Conservation (phyloP, 2,329 filamentous ascomycete genomes). For the Xylariaceae sp. region DNA sequence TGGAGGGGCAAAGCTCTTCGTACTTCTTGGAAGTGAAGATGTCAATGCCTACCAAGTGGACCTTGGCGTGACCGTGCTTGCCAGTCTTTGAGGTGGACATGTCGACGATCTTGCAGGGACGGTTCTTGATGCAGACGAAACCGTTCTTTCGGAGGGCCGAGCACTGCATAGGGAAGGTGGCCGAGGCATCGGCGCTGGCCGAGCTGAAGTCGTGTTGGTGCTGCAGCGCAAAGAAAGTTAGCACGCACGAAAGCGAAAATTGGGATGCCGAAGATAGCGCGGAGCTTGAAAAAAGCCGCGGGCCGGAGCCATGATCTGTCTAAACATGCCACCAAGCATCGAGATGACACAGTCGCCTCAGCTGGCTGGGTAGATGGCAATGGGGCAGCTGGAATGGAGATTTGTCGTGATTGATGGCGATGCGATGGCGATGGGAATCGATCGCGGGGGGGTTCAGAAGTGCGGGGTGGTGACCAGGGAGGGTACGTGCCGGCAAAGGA, state of each 20-base stretch:
- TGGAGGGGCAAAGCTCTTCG: conserved; percentile 97
- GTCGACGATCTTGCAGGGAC: conserved; percentile 99
- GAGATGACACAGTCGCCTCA: too few species aligned
- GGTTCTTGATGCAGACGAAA: conserved; percentile 96
- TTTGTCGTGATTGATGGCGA: background rate
- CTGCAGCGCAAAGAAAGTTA: conserved; percentile 37
- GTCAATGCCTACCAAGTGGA: conserved; percentile 95
- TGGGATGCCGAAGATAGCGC: too few species aligned
- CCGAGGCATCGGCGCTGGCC: conserved; percentile 93
- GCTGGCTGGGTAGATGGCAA: too few species aligned
- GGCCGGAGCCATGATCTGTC: too few species aligned
- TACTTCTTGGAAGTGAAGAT: conserved; percentile 99
- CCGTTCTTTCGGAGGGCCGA: conserved; percentile 99
- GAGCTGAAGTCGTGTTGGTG: conserved; percentile 79
- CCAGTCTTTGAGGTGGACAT: conserved; percentile 99
- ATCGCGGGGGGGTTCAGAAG: conserved; percentile 16
- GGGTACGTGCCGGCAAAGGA: background rate
- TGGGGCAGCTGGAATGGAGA: too few species aligned
- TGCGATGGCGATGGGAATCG: conserved; percentile 7
- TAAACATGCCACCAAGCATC: too few species aligned
- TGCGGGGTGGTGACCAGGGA: conserved; percentile 19
- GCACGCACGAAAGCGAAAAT: conserved; percentile 5
- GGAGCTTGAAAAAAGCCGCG: too few species aligned
- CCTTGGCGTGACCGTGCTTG: conserved; percentile 99
- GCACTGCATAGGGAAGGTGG: conserved; percentile 97